Evolutionary conservation across 225 moss, liverwort and hornwort genomes (phyloP), one percentile per base, ranked within the genome.

Genomic region (Asterella californica): DNA sequence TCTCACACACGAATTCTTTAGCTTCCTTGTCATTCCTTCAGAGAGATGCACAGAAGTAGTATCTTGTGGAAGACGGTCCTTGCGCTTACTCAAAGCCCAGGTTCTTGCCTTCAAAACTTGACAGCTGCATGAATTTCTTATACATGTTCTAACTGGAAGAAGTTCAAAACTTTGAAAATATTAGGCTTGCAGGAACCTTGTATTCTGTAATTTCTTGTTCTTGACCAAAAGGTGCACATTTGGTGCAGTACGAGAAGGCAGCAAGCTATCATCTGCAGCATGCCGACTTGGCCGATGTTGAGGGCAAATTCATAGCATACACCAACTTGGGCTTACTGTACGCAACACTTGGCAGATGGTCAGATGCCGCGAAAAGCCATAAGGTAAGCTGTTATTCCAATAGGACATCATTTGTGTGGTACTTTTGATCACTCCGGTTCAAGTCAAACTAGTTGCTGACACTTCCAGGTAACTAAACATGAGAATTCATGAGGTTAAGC

Each of bases 281-380:
- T 74, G 76, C 76, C 0, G 87, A 93, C 72, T 83, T 91, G 72
- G 86, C 91, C 72, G 87, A 88, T 32, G 71, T 88, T 0, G 92
- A 94, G 74, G 92, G 91, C 1, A 88, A 81, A 46, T 93, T 90
- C 74, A 88, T 86, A 63, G 90, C 86, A 77, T 93, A 85, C 80
- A 93, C 94, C 4, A 97, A 97, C 76, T 68, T 97, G 64, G 97
- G 93, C 6, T 76, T 97, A 67, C 63, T 94, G 0, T 91, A 87
- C 45, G 86, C 93, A 72, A 94, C 86, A 1, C 91, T 97, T n/a
- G 90, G 89, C 0, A 91, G 92, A 89, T 97, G 97, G 97, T 84
- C 86, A 0, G 85, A 78, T 25, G 97, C 93, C 22, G 97, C 91
- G 10, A 88, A 89, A 38, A 82, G 86, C 80, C 94, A 94, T 76